phyloP scores from a whole-genome alignment of 176 grass and related monocot genomes.

The Chloris gayana region DNA sequence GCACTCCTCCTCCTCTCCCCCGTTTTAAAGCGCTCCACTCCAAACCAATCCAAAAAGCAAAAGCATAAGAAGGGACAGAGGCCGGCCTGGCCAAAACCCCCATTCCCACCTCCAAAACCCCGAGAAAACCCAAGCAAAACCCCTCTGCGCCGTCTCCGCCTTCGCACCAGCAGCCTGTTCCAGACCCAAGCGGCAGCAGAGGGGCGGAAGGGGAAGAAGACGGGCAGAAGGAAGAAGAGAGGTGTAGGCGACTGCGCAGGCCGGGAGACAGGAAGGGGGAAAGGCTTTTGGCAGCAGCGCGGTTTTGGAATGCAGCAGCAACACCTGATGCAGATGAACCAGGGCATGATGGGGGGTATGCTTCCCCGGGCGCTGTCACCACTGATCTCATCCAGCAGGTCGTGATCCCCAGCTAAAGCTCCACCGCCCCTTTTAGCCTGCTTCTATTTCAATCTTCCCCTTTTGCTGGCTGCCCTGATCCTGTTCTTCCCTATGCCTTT shows the following conservation, averaged over 20 bases:
- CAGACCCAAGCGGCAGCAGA: slow-evolving; percentile 48
- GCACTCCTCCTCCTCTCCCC: not conserved
- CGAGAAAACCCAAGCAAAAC: slow-evolving; percentile 29
- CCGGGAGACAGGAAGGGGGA: not conserved
- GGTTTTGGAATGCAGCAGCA: slow-evolving; percentile 74
- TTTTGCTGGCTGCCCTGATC: not conserved
- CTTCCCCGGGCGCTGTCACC: slow-evolving; percentile 72
- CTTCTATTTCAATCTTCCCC: not conserved
- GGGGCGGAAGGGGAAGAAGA: slow-evolving; percentile 9
- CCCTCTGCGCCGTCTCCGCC: not conserved
- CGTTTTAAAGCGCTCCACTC: slow-evolving; percentile 45
- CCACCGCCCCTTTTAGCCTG: not conserved
- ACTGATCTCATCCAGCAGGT: slow-evolving; percentile 98
- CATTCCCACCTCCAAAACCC: slow-evolving; percentile 46
- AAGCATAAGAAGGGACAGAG: not conserved
- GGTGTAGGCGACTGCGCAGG: slow-evolving; percentile 21
- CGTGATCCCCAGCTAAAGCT: slow-evolving; percentile 36
- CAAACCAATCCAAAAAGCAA: slow-evolving; percentile 20
- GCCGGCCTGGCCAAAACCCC: slow-evolving; percentile 21
- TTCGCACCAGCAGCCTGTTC: slow-evolving; percentile 28
- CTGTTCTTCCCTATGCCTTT: not conserved
- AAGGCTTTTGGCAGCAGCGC: slow-evolving; percentile 29
- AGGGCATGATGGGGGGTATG: slow-evolving; percentile 90
- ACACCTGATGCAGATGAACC: slow-evolving; percentile 99
- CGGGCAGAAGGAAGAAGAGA: slow-evolving; percentile 17